Percentiles rank a stretch among this genome's conserved stretches.
phyloP scores from a whole-genome alignment of 352 stramenopile genomes.

The Phytophthora cactorum region DNA sequence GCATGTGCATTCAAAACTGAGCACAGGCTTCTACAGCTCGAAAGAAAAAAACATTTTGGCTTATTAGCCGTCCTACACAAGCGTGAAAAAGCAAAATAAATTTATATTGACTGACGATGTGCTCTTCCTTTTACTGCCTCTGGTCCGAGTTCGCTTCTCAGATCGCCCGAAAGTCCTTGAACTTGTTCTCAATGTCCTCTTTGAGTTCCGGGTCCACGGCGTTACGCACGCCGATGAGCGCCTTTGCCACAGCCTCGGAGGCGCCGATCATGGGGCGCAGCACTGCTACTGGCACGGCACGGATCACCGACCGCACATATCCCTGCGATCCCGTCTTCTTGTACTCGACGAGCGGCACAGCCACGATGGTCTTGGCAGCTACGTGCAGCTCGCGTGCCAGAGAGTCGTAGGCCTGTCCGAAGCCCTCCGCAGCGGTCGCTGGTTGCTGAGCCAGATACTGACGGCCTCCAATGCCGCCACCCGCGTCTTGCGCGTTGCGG shows the following conservation, averaged over 20 bases:
- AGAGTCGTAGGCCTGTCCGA: slow-evolving; percentile 88
- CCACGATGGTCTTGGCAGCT: slow-evolving; percentile 89
- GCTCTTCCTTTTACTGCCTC: background rate
- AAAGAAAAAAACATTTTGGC: too few species aligned
- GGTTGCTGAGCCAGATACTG: slow-evolving; percentile 86
- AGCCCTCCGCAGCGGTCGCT: slow-evolving; percentile 78
- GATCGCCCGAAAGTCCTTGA: slow-evolving; percentile 83
- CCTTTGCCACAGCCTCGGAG: slow-evolving; percentile 85
- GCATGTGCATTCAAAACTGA: background rate
- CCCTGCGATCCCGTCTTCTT: slow-evolving; percentile 90
- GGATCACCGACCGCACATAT: slow-evolving; percentile 89
- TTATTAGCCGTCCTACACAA: background rate
- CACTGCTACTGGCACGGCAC: slow-evolving; percentile 85
- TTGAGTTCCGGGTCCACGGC: slow-evolving; percentile 89
- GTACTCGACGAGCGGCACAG: slow-evolving; percentile 90
- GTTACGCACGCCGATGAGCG: slow-evolving; percentile 88
- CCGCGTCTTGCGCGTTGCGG: slow-evolving; percentile 69
- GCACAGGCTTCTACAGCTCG: background rate
- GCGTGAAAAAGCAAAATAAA: slow-evolving; percentile 16
- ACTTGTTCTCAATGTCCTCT: slow-evolving; percentile 93
- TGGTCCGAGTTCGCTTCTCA: slow-evolving; percentile 18
- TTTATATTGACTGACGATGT: slow-evolving; percentile 9
- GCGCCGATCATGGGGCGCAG: slow-evolving; percentile 89
- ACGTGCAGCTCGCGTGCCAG: slow-evolving; percentile 84
- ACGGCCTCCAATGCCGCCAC: slow-evolving; percentile 76